Percentiles rank a stretch among this genome's conserved stretches.
phyloP scores from a whole-genome alignment of 768 basidiomycete species.

The Tubosaeta sp. region DNA sequence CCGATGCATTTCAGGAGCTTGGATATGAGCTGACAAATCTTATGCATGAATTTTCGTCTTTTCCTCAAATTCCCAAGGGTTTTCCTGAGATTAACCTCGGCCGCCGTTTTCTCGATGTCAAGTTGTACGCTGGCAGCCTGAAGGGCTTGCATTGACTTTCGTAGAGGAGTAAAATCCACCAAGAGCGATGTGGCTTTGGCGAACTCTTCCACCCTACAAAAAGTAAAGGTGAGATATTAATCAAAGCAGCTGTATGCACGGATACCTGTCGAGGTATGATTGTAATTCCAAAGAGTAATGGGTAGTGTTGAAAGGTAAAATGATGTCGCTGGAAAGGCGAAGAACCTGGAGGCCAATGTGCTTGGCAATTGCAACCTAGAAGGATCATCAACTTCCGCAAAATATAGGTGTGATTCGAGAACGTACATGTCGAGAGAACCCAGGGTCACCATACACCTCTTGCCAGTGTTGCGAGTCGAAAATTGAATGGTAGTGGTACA shows the following conservation, averaged over 20 bases:
- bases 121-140: conserved; percentile 50
- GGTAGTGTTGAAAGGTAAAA: conserved; percentile 73
- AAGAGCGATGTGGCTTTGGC: conserved; percentile 37
- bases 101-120: conserved; percentile 56
- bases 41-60: conserved; percentile 27
- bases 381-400: background rate
- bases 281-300: too few relatives aligned
- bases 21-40: conserved; percentile 26
- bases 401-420: background rate
- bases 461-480: conserved; percentile 75
- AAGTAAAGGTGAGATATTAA: too few relatives aligned
- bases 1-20: conserved; percentile 34
- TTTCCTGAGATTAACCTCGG: conserved; percentile 47
- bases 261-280: too few relatives aligned
- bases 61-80: conserved; percentile 39
- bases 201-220: conserved; percentile 29
- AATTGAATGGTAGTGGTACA: conserved; percentile 74
- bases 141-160: conserved; percentile 44
- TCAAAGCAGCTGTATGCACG: too few relatives aligned
- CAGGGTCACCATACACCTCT: conserved; percentile 70
- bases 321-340: conserved; percentile 57
- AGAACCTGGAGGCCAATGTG: conserved; percentile 61
- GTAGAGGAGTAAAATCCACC: conserved; percentile 42
- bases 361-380: conserved; percentile 62
- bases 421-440: conserved; percentile 70